phyloP scores from a whole-genome alignment of 2,329 filamentous ascomycete species.

The Aspergillus phoenicis region DNA sequence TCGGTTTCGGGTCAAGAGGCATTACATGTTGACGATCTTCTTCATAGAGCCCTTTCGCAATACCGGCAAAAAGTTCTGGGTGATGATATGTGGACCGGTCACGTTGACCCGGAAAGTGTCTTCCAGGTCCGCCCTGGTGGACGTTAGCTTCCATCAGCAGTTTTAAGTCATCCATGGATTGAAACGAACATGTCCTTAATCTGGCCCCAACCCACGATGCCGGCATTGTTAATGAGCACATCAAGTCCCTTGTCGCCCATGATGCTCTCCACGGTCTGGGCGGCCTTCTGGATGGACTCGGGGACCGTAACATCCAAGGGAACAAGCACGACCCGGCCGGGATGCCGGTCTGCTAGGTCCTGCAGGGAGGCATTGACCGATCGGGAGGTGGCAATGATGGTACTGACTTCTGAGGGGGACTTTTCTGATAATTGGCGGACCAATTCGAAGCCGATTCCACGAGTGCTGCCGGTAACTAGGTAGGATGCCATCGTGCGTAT shows the following conservation, averaged over 20 bases:
- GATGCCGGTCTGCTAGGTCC: slow-evolving; percentile 37
- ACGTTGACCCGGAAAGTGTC: slow-evolving; percentile 49
- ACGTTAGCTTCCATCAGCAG: background rate
- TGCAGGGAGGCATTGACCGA: slow-evolving; percentile 37
- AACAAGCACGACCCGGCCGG: slow-evolving; percentile 41
- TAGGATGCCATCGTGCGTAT: slow-evolving; percentile 39
- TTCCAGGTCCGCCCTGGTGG: slow-evolving; percentile 38
- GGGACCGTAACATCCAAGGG: slow-evolving; percentile 42
- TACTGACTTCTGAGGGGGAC: slow-evolving; percentile 38
- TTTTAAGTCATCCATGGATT: background rate
- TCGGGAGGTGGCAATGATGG: slow-evolving; percentile 48
- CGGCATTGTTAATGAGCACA: slow-evolving; percentile 52
- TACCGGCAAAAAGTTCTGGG: slow-evolving; percentile 43
- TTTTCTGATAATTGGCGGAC: slow-evolving; percentile 33
- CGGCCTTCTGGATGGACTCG: slow-evolving; percentile 40
- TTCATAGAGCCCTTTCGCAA: slow-evolving; percentile 44
- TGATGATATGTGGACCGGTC: slow-evolving; percentile 44
- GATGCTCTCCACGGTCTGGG: slow-evolving; percentile 32
- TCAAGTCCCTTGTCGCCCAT: slow-evolving; percentile 48
- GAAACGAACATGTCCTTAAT: slow-evolving; percentile 29
- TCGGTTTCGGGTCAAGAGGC: background rate
- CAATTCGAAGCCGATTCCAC: slow-evolving; percentile 43
- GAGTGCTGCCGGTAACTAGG: slow-evolving; percentile 40
- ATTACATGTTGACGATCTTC: slow-evolving; percentile 50
- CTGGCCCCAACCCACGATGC: slow-evolving; percentile 24